Conservation (phyloP, 352 stramenopile genomes). For the Globisporangium solare region DNA sequence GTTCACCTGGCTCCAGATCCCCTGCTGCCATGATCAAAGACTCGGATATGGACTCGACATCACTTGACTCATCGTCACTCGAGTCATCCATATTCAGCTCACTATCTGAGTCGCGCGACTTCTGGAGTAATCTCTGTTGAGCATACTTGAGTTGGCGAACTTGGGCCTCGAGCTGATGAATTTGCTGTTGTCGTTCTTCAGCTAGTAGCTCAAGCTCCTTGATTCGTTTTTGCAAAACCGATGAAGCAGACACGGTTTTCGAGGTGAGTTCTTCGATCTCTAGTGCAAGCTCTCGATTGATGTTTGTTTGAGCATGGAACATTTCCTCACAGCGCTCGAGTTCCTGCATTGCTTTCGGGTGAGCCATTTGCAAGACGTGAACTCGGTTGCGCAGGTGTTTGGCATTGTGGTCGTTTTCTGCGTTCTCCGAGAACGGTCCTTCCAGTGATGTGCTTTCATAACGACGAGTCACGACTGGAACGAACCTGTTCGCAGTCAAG, state of each 20-base stretch:
- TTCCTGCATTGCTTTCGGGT: constrained; percentile 89
- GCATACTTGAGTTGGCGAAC: constrained; percentile 84
- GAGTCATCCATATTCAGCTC: constrained; percentile 20
- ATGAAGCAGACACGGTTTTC: constrained; percentile 63
- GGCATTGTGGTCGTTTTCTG: constrained; percentile 27
- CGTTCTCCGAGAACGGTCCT: background rate
- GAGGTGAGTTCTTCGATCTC: constrained; percentile 88
- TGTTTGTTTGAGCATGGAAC: constrained; percentile 92
- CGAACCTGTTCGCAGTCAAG: constrained; percentile 17
- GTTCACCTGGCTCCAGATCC: constrained; percentile 77
- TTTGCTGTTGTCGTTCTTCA: constrained; percentile 76
- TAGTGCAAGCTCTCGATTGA: constrained; percentile 90
- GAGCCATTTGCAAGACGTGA: constrained; percentile 85
- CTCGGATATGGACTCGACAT: constrained; percentile 57
- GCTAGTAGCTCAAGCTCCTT: constrained; percentile 83
- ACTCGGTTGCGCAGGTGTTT: constrained; percentile 74
- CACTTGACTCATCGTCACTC: constrained; percentile 38
- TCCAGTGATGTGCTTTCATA: constrained; percentile 23
- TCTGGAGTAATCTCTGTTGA: constrained; percentile 41
- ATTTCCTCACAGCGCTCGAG: constrained; percentile 92
- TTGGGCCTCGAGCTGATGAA: constrained; percentile 85
- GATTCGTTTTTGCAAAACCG: constrained; percentile 71
- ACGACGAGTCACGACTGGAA: constrained; percentile 25
- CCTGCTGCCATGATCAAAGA: constrained; percentile 58
- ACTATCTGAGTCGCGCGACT: constrained; percentile 18